A percentile compares a stretch with the other conserved stretches of the same genome.
These are phyloP conservation scores for Backusella australiensis DNA, from an alignment of 192 early-diverging fungal genomes.

Conservation along the genomic window DNA sequence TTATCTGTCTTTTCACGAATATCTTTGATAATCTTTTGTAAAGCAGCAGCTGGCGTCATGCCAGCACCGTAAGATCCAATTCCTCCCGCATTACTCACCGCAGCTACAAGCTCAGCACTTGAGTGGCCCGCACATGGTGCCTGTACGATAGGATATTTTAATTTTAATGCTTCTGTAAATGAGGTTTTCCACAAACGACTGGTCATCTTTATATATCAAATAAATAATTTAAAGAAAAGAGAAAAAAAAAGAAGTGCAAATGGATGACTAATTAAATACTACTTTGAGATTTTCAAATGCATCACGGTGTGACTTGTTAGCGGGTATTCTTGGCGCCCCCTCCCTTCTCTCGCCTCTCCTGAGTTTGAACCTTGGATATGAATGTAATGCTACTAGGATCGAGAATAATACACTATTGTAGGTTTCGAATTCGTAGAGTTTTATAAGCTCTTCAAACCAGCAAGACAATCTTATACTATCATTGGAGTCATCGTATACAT, in stretches of 20 bases:
- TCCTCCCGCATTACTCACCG: conserved; percentile 30
- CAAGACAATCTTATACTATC: background rate
- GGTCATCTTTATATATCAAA: background rate
- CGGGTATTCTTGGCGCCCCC: background rate
- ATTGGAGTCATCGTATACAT: too few species aligned
- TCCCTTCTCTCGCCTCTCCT: background rate
- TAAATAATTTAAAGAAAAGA: background rate
- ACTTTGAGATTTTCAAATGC: background rate
- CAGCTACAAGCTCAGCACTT: conserved; percentile 3
- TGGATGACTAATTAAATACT: background rate
- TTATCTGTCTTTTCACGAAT: conserved; percentile 17
- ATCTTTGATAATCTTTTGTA: conserved; percentile 21
- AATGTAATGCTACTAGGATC: background rate
- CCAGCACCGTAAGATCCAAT: conserved; percentile 29
- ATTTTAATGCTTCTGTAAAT: conserved; percentile 16
- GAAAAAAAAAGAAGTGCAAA: background rate
- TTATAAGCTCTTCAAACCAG: background rate
- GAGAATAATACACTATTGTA: background rate
- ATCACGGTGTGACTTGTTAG: background rate
- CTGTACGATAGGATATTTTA: conserved; percentile 26
- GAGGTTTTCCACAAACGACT: conserved; percentile 13
- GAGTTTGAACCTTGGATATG: background rate
- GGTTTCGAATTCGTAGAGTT: background rate
- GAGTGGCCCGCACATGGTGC: conserved; percentile 31
- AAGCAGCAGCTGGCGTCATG: background rate